phyloP scores from a whole-genome alignment of 495 filamentous ascomycete genomes.

The Hypoxylon fuscum region DNA sequence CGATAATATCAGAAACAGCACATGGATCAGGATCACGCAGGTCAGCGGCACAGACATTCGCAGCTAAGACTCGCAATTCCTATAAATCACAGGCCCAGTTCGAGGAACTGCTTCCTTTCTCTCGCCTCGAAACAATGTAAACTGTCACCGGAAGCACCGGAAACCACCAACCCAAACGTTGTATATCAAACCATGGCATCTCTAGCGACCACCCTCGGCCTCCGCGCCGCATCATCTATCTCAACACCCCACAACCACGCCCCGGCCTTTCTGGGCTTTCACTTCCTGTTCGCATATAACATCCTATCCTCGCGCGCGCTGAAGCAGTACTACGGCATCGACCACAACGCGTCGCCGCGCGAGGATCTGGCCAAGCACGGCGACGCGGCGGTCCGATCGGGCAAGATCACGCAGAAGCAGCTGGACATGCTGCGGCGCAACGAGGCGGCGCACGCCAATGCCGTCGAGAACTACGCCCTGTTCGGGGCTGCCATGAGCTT shows the following conservation, averaged over 20 bases:
- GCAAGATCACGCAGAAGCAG: slow-evolving; percentile 56
- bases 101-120: too few relatives aligned
- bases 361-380: slow-evolving; percentile 58
- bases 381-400: slow-evolving; percentile 55
- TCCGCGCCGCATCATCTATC: slow-evolving; percentile 5
- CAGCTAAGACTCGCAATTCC: too few relatives aligned
- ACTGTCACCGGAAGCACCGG: neutral
- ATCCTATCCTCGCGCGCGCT: slow-evolving; percentile 53
- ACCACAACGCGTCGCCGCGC: slow-evolving; percentile 59
- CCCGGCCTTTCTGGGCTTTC: slow-evolving; percentile 51
- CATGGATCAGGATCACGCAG: too few relatives aligned
- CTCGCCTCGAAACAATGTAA: too few relatives aligned
- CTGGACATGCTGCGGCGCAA: slow-evolving; percentile 57
- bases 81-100: too few relatives aligned
- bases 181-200: too few relatives aligned
- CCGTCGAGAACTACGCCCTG: slow-evolving; percentile 58
- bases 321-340: slow-evolving; percentile 56
- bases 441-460: slow-evolving; percentile 59
- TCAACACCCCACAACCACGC: slow-evolving; percentile 55
- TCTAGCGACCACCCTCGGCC: slow-evolving; percentile 21
- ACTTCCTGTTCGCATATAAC: slow-evolving; percentile 59
- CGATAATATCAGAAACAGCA: too few relatives aligned
- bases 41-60: too few relatives aligned
- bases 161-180: neutral
- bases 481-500: slow-evolving; percentile 54